Evolutionary conservation across 192 early-diverging fungal species (phyloP), one percentile per base, ranked within the genome.

Genomic region (Gamsiella multidivaricata): DNA sequence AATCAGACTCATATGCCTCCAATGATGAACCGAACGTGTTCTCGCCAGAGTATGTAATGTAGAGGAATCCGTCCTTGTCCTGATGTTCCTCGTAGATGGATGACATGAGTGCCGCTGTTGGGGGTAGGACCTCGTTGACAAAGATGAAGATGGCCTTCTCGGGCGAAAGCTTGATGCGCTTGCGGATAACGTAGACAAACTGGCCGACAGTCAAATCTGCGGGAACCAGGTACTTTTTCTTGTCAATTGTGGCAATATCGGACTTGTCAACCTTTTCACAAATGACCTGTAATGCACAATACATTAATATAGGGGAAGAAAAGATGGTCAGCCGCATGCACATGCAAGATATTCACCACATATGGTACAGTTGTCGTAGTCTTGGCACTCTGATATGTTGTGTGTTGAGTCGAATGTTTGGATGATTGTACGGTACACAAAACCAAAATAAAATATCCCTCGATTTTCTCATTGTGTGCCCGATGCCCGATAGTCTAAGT

Each of bases 131-230:
- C 50, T 93, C 92, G 85, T 98, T 97, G 62, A 99, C 97, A 89
- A 99, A 99, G 70, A 99, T 96, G 82, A 98, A 98, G 80, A 99
- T 97, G 58, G 97, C 97, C 88, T 98, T 96, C 63, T 98, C 96
- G 14, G 96, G 94, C 80, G 91, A 93, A 32, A 98, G 86, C 90
- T 96, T 95, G 86, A 98, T 98, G 58, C 96, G 90, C 83, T 98
- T 98, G 57, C 96, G 90, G 74, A 96, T 96, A 42, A 96, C 95
- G 69, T 96, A 98, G 61, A 97, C 96, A 75, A 97, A 97, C 81
- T 99, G 96, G 31, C 96, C 96, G 22, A 99, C 95, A 9, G 96
- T 99, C 49, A 99, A 82, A 70, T 98, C 96, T 57, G 94, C 89
- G 9, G 97, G 97, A 6, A 99, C 97, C 58, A 99, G 86, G 66